Evolutionary conservation across 1,284 basidiomycete species (phyloP), one percentile per base, ranked within the genome.

Genomic region (Rugosomyces carneus): DNA sequence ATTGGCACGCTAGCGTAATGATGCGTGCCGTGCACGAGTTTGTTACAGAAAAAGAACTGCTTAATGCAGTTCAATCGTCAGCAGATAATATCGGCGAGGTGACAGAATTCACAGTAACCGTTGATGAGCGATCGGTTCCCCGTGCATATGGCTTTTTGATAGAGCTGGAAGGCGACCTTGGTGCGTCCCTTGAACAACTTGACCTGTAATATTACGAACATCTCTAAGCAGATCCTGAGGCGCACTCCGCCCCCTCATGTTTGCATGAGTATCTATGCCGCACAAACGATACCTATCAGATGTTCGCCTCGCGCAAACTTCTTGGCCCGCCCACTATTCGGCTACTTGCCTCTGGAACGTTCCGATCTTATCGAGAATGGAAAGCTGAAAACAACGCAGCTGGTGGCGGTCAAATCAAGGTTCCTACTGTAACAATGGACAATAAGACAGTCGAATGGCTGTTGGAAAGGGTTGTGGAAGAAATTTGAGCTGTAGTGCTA

Each of bases 281-380:
- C 5, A 37, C 40, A 34, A 46, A 48, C 20, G 42, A 29, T 11
- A 43, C 43, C 5, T 43, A 40, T 26, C 32, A 44, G 16, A 15
- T 42, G 19, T 40, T 42, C n/a, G 26, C 36, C 1, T 38, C 38
- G 2, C 24, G 40, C 9, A 23, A 40, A 23, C 26, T 36, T 11
- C 48, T 51, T 18, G 45, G 46, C 6, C 23, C 15, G 16, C 49
- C 52, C 2, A 54, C 49, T 4, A 41, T 54, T 8, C 44, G 53
- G 9, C 29, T 54, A 23, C 40, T 56, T 11, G 21, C 44, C 8
- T 40, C 45, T 24, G 53, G 53, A 7, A 53, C 50, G 2, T 54
- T 54, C 23, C 23, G 45, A 5, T 39, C 31, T n/a, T 56, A 53
- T 35, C 46, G 55, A 6, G 49, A 47, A 35, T 54, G 55, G 53